phyloP scores from a whole-genome alignment of 148 eudicot genomes.

The Spergularia marina region DNA sequence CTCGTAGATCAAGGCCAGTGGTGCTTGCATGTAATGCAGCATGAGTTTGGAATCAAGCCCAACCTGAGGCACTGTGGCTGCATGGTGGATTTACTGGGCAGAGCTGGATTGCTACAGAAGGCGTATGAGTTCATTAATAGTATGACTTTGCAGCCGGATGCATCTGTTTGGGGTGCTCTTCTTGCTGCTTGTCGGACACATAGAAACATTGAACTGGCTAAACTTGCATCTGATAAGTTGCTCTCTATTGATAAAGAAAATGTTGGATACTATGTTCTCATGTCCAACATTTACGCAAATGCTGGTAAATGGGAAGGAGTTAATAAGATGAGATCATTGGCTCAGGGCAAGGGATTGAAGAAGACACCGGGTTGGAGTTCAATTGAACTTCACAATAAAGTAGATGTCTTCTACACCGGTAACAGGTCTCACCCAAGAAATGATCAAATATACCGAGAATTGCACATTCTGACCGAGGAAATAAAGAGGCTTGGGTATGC shows the following conservation, averaged over 20 bases:
- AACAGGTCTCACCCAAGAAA: slow-evolving; percentile 56
- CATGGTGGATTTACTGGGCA: slow-evolving; percentile 76
- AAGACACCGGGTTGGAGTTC: slow-evolving; percentile 89
- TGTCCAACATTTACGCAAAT: slow-evolving; percentile 72
- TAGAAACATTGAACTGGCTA: slow-evolving; percentile 61
- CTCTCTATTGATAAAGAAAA: slow-evolving; percentile 49
- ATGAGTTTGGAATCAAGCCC: slow-evolving; percentile 51
- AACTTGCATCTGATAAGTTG: slow-evolving; percentile 49
- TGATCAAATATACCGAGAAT: slow-evolving; percentile 46
- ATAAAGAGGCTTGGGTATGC: slow-evolving; percentile 58
- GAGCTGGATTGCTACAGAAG: slow-evolving; percentile 58
- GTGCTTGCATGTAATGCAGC: slow-evolving; percentile 57
- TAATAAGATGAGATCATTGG: slow-evolving; percentile 59
- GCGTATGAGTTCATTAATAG: slow-evolving; percentile 48
- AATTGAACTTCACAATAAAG: slow-evolving; percentile 45
- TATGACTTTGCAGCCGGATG: slow-evolving; percentile 62
- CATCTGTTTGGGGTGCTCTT: slow-evolving; percentile 84
- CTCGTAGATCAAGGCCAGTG: slow-evolving; percentile 57
- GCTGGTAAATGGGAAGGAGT: slow-evolving; percentile 70
- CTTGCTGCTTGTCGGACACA: slow-evolving; percentile 77
- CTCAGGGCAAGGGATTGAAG: slow-evolving; percentile 58
- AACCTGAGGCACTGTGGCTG: slow-evolving; percentile 66
- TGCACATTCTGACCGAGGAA: slow-evolving; percentile 41
- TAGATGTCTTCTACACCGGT: slow-evolving; percentile 63
- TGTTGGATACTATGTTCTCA: slow-evolving; percentile 65